A percentile compares a stretch with the other conserved stretches of the same genome.
Evolutionary conservation across 202 grass and related monocot genomes (phyloP).

Genomic region (Carex sylvatica): DNA sequence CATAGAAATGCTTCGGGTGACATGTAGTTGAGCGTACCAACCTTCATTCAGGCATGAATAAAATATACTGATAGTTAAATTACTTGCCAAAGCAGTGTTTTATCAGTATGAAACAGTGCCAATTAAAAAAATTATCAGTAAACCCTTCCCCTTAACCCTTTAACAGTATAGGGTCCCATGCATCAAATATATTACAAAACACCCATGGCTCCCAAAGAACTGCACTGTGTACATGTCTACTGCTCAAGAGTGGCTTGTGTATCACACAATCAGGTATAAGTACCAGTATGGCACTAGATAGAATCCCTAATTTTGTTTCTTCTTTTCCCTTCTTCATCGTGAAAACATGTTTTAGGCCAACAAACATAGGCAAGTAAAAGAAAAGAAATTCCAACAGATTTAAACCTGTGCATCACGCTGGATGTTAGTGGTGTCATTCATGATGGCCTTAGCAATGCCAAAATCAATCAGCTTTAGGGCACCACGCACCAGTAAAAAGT

Average conservation of each 20-base stretch:
- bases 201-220: not conserved
- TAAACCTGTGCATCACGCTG: slow-evolving; percentile 89
- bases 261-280: not conserved
- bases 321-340: not conserved
- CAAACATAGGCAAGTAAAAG: not conserved
- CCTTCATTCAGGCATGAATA: slow-evolving; percentile 38
- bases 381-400: not conserved
- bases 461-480: slow-evolving; percentile 89
- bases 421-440: slow-evolving; percentile 95
- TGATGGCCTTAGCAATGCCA: slow-evolving; percentile 96
- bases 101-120: not conserved
- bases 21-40: slow-evolving; percentile 97
- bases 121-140: slow-evolving; percentile 3
- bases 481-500: slow-evolving; percentile 79
- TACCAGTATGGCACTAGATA: not conserved
- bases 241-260: not conserved
- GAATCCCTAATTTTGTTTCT: not conserved
- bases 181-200: not conserved
- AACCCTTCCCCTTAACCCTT: not conserved
- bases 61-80: not conserved
- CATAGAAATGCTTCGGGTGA: slow-evolving; percentile 97
- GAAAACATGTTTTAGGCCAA: not conserved
- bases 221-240: not conserved
- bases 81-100: not conserved
- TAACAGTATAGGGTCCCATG: not conserved